These are phyloP conservation scores for Suhomyces prunicola DNA, from an alignment of 805 yeast genomes.

Conservation along the genomic window DNA sequence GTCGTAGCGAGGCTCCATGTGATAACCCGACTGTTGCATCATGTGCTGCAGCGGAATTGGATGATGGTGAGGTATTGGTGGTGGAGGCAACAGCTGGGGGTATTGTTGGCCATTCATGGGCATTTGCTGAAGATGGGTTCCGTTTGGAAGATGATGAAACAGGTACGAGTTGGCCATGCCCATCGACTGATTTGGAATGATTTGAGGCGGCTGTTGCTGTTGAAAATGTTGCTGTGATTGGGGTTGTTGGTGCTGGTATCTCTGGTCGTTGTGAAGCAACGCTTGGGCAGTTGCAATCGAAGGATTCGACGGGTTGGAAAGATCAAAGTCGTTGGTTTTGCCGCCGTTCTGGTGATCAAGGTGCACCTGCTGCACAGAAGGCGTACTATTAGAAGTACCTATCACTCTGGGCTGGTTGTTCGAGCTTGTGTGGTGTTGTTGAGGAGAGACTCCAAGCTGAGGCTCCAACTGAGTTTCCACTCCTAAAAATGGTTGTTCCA, in stretches of 20 bases:
- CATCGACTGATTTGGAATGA: slow-evolving; percentile 17
- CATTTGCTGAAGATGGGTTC: slow-evolving; percentile 16
- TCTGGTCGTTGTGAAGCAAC: slow-evolving; percentile 9
- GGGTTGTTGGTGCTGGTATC: slow-evolving; percentile 7
- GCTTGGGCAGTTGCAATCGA: slow-evolving; percentile 11
- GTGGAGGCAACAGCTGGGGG: slow-evolving; percentile 8
- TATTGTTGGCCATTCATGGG: slow-evolving; percentile 8
- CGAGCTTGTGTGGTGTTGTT: slow-evolving; percentile 4
- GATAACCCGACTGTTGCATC: slow-evolving; percentile 8
- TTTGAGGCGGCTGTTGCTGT: slow-evolving; percentile 12
- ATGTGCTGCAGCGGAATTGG: slow-evolving; percentile 2
- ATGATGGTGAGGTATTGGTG: slow-evolving; percentile 1
- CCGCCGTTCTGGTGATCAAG: background rate
- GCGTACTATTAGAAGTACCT: background rate
- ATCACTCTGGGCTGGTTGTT: slow-evolving; percentile 5
- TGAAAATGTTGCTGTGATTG: slow-evolving; percentile 10
- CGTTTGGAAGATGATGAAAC: slow-evolving; percentile 11
- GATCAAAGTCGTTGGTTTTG: slow-evolving; percentile 5
- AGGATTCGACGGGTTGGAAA: slow-evolving; percentile 8
- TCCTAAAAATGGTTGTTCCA: slow-evolving; percentile 15
- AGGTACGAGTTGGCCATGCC: slow-evolving; percentile 9
- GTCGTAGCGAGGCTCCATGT: slow-evolving; percentile 11
- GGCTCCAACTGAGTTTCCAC: slow-evolving; percentile 11
- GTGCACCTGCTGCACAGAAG: slow-evolving; percentile 1
- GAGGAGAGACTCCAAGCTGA: slow-evolving; percentile 8